These are phyloP conservation scores for Neurospora sp. DNA, from an alignment of 495 filamentous ascomycete genomes.

Conservation along the genomic window DNA sequence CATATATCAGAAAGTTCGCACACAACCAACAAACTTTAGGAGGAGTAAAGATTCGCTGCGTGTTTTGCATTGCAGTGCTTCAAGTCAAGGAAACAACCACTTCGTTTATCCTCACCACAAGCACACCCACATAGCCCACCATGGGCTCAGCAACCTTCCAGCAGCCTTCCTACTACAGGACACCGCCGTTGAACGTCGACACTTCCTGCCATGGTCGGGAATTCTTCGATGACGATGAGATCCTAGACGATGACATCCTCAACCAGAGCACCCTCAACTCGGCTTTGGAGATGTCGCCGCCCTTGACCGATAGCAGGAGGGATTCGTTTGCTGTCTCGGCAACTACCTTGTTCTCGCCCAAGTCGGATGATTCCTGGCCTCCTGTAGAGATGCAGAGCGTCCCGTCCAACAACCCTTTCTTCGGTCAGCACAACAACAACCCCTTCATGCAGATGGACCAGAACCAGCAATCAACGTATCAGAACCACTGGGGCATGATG, in stretches of 20 bases:
- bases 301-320: constrained; percentile 54
- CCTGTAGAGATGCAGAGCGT: constrained; percentile 46
- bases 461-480: constrained; percentile 34
- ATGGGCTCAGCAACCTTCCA: constrained; percentile 40
- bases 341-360: constrained; percentile 60
- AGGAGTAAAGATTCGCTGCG: neutral
- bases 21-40: constrained; percentile 1
- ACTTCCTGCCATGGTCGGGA: constrained; percentile 42
- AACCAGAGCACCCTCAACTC: constrained; percentile 54
- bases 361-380: constrained; percentile 59
- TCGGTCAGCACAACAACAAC: constrained; percentile 46
- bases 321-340: constrained; percentile 57
- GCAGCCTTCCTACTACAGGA: constrained; percentile 53
- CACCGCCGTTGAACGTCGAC: constrained; percentile 51
- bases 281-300: constrained; percentile 58
- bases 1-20: constrained; percentile 22
- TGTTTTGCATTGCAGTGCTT: neutral
- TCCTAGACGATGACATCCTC: constrained; percentile 79
- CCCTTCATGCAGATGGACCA: constrained; percentile 50
- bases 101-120: constrained; percentile 1
- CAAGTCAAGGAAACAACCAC: neutral
- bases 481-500: constrained; percentile 52
- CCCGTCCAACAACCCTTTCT: constrained; percentile 51
- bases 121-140: constrained; percentile 23
- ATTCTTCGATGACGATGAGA: constrained; percentile 72